phyloP scores from a whole-genome alignment of 139 green algal genomes.

The Micractinium conductrix region DNA sequence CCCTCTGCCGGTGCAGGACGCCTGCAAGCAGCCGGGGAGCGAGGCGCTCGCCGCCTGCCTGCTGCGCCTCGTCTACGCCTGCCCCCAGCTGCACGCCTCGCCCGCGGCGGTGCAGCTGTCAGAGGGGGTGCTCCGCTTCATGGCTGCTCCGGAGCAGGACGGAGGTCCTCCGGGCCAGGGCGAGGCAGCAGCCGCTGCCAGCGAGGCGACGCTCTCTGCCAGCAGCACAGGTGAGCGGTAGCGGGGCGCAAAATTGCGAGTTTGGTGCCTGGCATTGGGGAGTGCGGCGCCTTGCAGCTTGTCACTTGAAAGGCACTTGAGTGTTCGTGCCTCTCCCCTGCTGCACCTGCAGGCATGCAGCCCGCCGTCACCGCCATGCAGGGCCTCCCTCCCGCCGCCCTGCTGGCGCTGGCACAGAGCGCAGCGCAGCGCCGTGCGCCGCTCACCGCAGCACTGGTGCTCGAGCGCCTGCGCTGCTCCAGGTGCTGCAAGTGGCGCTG shows the following conservation, averaged over 20 bases:
- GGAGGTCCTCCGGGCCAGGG: constrained; percentile 10
- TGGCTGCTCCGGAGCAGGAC: constrained; percentile 25
- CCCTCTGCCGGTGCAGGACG: not conserved
- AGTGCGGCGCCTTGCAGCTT: no score
- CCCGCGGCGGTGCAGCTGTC: constrained; percentile 9
- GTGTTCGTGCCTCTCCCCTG: not conserved
- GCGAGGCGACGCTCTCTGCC: no score
- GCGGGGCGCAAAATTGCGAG: no score
- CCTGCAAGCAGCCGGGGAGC: constrained; percentile 15
- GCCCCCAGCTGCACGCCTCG: not conserved
- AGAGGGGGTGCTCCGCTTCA: constrained; percentile 31
- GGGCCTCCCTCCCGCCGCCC: not conserved
- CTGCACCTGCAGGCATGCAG: not conserved
- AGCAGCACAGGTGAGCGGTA: no score
- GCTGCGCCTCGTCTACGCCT: constrained; percentile 26
- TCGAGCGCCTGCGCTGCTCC: constrained; percentile 15
- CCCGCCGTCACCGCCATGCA: constrained; percentile 10
- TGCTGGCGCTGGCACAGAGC: constrained; percentile 22
- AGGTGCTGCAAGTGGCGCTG: constrained; percentile 31
- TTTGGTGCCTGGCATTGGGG: not conserved
- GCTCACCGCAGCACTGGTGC: constrained; percentile 11
- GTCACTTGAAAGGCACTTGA: no score
- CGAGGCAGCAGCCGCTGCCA: not conserved
- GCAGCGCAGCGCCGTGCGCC: not conserved
- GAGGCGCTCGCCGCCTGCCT: constrained; percentile 16